Evolutionary conservation across 2,329 filamentous ascomycete genomes (phyloP), one percentile per base, ranked within the genome.

Genomic region (Graphium sp.): DNA sequence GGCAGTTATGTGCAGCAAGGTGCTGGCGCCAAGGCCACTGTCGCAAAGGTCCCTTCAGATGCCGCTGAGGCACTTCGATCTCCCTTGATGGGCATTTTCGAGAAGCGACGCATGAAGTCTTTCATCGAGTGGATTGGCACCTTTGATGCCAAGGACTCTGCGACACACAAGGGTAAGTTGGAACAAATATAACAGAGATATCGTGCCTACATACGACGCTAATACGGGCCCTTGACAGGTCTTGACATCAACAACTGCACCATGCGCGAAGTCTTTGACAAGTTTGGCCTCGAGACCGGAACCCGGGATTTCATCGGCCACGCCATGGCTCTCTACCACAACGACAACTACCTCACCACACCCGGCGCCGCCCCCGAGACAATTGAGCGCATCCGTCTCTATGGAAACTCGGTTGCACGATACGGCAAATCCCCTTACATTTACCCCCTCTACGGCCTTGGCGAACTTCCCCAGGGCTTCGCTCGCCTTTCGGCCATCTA

Each of bases 341-440:
- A 80, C 34, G 87, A 95, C 52, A 74, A 77, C 50, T 94, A 98
- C 58, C 75, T 92, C 47, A 72, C 65, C 39, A 54, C 66, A 37
- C 58, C 64, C 28, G 85, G 85, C 39, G 61, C 62, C 46, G 83
- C 85, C 24, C 74, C 78, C 41, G 84, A 93, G 50, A 74, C 81
- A 32, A 80, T 98, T 43, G 73, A 87, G 55, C 83, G 87, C 43
- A 94, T 98, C 52, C 74, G 82, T 40, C 68, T 98, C 26, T 98
- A 98, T 56, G 91, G 87, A 42, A 93, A 93, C 68, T 94, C 85
- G 18, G 92, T 98, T 57, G 83, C 85, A 29, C 74, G 87, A 37
- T 95, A 95, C 56, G 89, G 89, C 56, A 95, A 94, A 60, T 95
- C 85, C 9, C 91, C 89, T 25, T 98, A 95, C 64, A 95, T 98